Base-by-base conservation (phyloP, 2,329 filamentous ascomycete species). In the Aciculosporium take region DNA sequence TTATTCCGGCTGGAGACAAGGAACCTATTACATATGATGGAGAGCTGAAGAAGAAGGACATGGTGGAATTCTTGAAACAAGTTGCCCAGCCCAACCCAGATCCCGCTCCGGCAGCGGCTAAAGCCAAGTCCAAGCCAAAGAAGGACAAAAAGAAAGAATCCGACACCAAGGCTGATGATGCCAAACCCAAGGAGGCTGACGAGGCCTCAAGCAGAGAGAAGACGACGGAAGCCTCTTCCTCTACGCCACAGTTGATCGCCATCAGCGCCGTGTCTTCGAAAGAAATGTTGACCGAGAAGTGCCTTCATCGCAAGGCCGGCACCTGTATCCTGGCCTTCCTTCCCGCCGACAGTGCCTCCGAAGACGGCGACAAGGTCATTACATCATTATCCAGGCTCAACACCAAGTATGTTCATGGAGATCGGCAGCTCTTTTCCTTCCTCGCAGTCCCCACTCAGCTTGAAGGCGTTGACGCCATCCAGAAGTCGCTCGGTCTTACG, bases 321-420 rank as follows among this genome's bases (percentile, higher is more conserved):
- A 93, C 84, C 6, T 96, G 91, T 55, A 72, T 96, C 27, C 71
- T 98, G 20, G 81, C 79, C 2, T 70, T 93, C 36, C 69, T 84
- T 2, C 75, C 81, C 0, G 61, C 81, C 0, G 60, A 65, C 1
- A 60, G 68, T 28, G 62, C 65, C 24, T 68, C 70, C 13, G 58
- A 70, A 9, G 63, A 70, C 9, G 64, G 69, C n/a, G 67, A 69
- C 42, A 67, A 73, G 49, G 78, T 72, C 15, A 64, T 88, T 3
- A 58, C 64, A 17, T 75, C 73, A 21, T 69, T 95, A 3, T 75
- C 81, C 2, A 75, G 87, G 41, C 72, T 95, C 41, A 76, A 80
- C 40, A 74, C 81, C 59, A 93, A 88, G 62, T 77, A 94, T 55
- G 65, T 72, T 27, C 67, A 76, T 48, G 70, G 71, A 37, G 69